phyloP scores from a whole-genome alignment of 257 asterid genomes.

The Avicennia marina region DNA sequence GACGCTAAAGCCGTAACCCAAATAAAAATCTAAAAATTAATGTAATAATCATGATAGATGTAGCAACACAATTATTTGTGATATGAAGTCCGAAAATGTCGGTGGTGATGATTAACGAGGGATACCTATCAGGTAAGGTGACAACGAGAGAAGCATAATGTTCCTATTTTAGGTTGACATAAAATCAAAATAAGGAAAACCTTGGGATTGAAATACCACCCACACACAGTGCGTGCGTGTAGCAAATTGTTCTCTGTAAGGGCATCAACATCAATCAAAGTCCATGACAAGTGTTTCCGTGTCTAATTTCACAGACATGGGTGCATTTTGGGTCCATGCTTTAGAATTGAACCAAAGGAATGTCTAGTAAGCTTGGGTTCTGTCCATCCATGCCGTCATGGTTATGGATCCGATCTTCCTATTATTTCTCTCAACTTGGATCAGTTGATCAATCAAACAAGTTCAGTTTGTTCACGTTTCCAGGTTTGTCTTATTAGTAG shows the following conservation, averaged over 20 bases:
- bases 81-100: slow-evolving; percentile 4
- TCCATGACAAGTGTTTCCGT: slow-evolving; percentile 12
- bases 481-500: too few species aligned
- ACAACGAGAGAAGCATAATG: slow-evolving; percentile 18
- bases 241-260: slow-evolving; percentile 13
- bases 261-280: slow-evolving; percentile 15
- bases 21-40: too few species aligned
- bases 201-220: slow-evolving; percentile 15
- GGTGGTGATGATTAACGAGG: slow-evolving; percentile 10
- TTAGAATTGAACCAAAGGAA: neutral
- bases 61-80: neutral
- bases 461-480: neutral
- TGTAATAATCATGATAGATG: neutral
- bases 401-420: neutral
- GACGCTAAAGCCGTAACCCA: too few species aligned
- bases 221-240: too few species aligned
- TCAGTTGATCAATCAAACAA: neutral
- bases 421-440: neutral
- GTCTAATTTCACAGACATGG: slow-evolving; percentile 19
- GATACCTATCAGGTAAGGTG: too few species aligned
- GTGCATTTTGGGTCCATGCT: slow-evolving; percentile 19
- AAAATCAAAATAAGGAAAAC: slow-evolving; percentile 3
- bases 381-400: too few species aligned
- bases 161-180: slow-evolving; percentile 11
- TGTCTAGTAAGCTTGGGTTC: neutral